A percentile compares a stretch with the other conserved stretches of the same genome.
These are phyloP conservation scores for Ceratocystiopsis sp. DNA, from an alignment of 2,329 filamentous ascomycete species.

Conservation along the genomic window DNA sequence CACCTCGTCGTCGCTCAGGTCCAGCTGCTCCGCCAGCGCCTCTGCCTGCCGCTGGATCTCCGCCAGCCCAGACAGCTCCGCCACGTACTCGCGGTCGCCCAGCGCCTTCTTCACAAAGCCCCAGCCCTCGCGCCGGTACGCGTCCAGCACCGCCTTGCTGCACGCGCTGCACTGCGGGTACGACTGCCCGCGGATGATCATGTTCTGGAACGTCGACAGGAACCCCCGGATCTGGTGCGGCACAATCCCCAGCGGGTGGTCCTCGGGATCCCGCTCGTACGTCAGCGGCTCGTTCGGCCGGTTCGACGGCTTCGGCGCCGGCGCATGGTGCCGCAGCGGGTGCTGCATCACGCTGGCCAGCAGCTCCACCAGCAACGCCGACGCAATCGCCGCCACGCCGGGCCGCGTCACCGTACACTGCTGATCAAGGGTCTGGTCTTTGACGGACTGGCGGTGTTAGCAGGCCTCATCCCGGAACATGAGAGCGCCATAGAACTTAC, in stretches of 20 bases:
- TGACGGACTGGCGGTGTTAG: slow-evolving; percentile 49
- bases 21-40: slow-evolving; percentile 32
- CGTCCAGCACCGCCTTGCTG: slow-evolving; percentile 49
- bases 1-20: slow-evolving; percentile 44
- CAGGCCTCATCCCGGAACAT: no score
- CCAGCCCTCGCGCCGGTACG: slow-evolving; percentile 55
- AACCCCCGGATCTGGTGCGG: slow-evolving; percentile 72
- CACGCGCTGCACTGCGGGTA: slow-evolving; percentile 75
- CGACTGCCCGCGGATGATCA: slow-evolving; percentile 54
- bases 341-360: slow-evolving; percentile 80
- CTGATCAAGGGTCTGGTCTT: slow-evolving; percentile 89
- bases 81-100: slow-evolving; percentile 60
- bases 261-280: slow-evolving; percentile 36
- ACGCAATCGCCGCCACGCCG: slow-evolving; percentile 82
- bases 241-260: slow-evolving; percentile 49
- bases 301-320: slow-evolving; percentile 29
- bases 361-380: slow-evolving; percentile 77
- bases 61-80: slow-evolving; percentile 56
- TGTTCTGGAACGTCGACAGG: slow-evolving; percentile 54
- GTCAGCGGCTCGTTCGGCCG: slow-evolving; percentile 18
- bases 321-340: slow-evolving; percentile 47
- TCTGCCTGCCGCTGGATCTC: slow-evolving; percentile 50
- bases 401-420: slow-evolving; percentile 95
- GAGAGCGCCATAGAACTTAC: slow-evolving; percentile 36
- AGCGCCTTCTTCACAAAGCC: slow-evolving; percentile 59